Conservation (phyloP, 1,139 yeast species). For the Taphrina betulina region DNA sequence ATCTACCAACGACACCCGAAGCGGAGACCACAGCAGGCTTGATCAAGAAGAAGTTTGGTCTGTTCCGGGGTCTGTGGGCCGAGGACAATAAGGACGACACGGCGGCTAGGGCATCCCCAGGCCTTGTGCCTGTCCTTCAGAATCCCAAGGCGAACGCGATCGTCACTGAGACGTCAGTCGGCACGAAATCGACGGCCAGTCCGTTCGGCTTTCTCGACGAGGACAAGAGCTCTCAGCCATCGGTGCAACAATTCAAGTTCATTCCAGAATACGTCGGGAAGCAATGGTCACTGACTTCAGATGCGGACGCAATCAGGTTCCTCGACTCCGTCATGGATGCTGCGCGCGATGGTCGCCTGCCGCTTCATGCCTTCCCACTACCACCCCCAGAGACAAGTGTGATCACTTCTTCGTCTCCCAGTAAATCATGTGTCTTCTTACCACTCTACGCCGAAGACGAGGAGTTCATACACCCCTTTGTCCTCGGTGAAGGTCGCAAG, state of each 20-base stretch:
- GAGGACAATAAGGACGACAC: conserved; percentile 22
- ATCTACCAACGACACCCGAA: neutral
- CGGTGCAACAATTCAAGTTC: conserved; percentile 16
- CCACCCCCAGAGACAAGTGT: neutral
- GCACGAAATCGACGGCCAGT: neutral
- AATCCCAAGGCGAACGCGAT: neutral
- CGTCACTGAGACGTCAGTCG: neutral
- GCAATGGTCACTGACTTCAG: conserved; percentile 30
- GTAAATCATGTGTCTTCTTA: too few species aligned
- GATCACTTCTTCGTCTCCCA: too few species aligned
- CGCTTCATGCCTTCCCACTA: conserved; percentile 11
- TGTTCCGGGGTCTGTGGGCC: conserved; percentile 25
- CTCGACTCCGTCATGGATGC: conserved; percentile 28
- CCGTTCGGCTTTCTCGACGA: too few species aligned
- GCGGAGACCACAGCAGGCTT: neutral
- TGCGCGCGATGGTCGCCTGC: conserved; percentile 22
- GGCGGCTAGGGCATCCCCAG: neutral
- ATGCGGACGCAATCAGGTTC: conserved; percentile 29
- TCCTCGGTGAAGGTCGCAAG: conserved; percentile 14
- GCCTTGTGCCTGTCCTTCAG: neutral
- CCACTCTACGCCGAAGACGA: neutral
- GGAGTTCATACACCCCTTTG: conserved; percentile 2
- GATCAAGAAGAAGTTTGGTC: conserved; percentile 19
- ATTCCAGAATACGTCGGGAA: conserved; percentile 29
- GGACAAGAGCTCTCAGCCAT: conserved; percentile 12